A percentile compares a stretch with the other conserved stretches of the same genome.
These are phyloP conservation scores for Botrytis tulipae DNA, from an alignment of 2,329 filamentous ascomycete genomes.

Conservation along the genomic window DNA sequence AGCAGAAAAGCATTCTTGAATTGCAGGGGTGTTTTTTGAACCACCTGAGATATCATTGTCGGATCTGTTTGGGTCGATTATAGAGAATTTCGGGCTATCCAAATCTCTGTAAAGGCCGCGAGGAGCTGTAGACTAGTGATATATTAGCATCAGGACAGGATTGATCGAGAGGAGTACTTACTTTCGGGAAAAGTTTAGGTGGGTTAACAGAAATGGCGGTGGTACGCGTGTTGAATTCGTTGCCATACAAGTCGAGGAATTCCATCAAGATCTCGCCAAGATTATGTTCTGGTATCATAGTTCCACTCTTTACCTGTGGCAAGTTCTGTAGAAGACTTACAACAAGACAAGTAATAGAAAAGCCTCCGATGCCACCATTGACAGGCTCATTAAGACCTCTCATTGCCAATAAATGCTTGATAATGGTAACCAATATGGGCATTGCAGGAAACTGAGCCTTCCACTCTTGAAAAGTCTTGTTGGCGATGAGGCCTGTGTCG, in stretches of 20 bases:
- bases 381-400: slow-evolving; percentile 88
- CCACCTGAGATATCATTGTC: slow-evolving; percentile 89
- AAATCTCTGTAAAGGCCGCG: slow-evolving; percentile 46
- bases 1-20: slow-evolving; percentile 67
- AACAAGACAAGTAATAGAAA: slow-evolving; percentile 90
- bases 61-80: slow-evolving; percentile 85
- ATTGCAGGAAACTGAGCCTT: slow-evolving; percentile 76
- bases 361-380: slow-evolving; percentile 87
- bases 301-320: slow-evolving; percentile 64
- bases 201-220: slow-evolving; percentile 75
- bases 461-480: slow-evolving; percentile 79
- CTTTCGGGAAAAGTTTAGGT: slow-evolving; percentile 76
- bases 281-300: slow-evolving; percentile 60
- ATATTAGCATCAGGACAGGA: slow-evolving; percentile 17
- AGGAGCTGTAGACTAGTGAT: slow-evolving; percentile 24
- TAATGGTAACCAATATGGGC: slow-evolving; percentile 78
- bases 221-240: slow-evolving; percentile 67
- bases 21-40: slow-evolving; percentile 65
- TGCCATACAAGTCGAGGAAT: slow-evolving; percentile 88
- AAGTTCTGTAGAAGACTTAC: slow-evolving; percentile 83
- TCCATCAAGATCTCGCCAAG: slow-evolving; percentile 80
- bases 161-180: slow-evolving; percentile 40
- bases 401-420: slow-evolving; percentile 93
- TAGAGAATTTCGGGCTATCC: slow-evolving; percentile 69
- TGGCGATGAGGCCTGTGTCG: slow-evolving; percentile 73